Percentiles rank a stretch among this genome's conserved stretches.
These are phyloP conservation scores for Fusarium chuoi DNA, from an alignment of 2,329 filamentous ascomycete genomes.

Conservation along the genomic window DNA sequence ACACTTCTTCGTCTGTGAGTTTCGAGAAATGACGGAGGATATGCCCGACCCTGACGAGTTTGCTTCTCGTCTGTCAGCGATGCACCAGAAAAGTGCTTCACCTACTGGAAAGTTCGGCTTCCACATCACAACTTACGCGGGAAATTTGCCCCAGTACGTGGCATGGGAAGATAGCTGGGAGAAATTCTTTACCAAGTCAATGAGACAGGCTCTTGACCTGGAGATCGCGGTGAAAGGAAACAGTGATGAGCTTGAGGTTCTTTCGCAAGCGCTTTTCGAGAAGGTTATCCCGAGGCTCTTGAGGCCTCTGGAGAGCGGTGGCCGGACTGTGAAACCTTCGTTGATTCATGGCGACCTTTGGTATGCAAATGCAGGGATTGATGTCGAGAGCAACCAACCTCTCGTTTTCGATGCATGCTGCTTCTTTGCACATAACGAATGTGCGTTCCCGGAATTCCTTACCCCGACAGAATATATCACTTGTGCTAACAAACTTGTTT, in stretches of 20 bases:
- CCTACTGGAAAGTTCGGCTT: not conserved
- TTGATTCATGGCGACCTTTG: fast-evolving
- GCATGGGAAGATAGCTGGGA: not conserved
- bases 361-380: not conserved
- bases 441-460: not conserved
- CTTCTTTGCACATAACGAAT: not conserved
- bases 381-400: not conserved
- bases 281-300: not conserved
- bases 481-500: not conserved
- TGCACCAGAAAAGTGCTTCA: not conserved
- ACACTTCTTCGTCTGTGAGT: not conserved
- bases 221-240: not conserved
- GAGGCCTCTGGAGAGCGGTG: fast-evolving
- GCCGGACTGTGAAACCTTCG: fast-evolving
- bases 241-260: fast-evolving
- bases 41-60: not conserved
- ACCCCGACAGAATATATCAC: not conserved
- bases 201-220: not conserved
- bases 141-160: not conserved
- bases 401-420: not conserved
- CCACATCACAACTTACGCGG: not conserved
- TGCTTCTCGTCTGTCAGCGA: not conserved
- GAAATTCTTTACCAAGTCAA: not conserved
- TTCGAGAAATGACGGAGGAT: not conserved
- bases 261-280: fast-evolving